Conservation (phyloP, 2,329 filamentous ascomycete genomes). For the Tolypocladium tundrense region DNA sequence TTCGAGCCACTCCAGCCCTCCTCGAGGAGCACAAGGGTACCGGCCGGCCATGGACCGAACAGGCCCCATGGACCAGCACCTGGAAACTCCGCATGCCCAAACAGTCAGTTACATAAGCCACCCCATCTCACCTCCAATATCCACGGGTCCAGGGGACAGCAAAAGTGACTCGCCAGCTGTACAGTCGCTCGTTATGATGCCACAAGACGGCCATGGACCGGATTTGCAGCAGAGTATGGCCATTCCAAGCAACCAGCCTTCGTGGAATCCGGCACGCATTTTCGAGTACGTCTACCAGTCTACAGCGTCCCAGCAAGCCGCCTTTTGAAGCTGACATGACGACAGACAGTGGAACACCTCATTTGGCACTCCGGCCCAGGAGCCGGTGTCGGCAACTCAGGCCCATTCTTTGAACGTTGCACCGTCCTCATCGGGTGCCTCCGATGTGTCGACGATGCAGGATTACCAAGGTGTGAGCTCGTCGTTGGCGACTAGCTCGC, state of each 20-base stretch:
- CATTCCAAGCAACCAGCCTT: conserved; percentile 53
- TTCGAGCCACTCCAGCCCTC: conserved; percentile 53
- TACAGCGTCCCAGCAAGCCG: not conserved
- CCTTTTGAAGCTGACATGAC: not conserved
- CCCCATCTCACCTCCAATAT: conserved; percentile 73
- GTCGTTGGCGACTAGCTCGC: conserved; percentile 32
- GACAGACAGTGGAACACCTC: conserved; percentile 87
- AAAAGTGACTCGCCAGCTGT: conserved; percentile 68
- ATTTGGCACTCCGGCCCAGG: conserved; percentile 59
- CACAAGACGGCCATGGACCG: conserved; percentile 45
- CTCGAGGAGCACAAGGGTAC: conserved; percentile 40
- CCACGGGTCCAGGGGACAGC: conserved; percentile 58
- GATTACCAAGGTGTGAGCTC: conserved; percentile 38
- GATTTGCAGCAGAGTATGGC: conserved; percentile 44
- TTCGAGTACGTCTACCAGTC: conserved; percentile 62
- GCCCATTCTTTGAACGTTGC: conserved; percentile 40
- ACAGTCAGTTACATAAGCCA: conserved; percentile 60
- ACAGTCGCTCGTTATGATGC: conserved; percentile 64
- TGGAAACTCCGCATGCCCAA: conserved; percentile 42
- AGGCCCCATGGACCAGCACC: conserved; percentile 42
- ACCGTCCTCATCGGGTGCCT: conserved; percentile 39
- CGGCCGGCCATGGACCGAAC: conserved; percentile 34
- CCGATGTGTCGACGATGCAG: conserved; percentile 43
- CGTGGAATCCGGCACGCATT: conserved; percentile 80
- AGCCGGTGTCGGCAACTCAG: conserved; percentile 27